phyloP scores from a whole-genome alignment of 2,329 filamentous ascomycete genomes.

The Aureobasidium leucospermi region DNA sequence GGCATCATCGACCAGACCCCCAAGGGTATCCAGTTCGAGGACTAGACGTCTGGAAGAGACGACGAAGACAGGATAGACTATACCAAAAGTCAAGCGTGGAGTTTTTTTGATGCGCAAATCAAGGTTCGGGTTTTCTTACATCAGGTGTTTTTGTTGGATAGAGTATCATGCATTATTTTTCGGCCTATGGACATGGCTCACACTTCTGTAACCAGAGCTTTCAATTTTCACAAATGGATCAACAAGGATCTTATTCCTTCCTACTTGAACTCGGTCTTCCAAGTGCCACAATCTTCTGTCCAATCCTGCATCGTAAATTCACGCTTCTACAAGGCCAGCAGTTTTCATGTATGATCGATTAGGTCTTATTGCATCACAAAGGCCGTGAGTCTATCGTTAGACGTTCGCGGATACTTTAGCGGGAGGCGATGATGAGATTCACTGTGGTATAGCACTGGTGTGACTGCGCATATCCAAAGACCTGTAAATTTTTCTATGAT shows the following conservation, averaged over 20 bases:
- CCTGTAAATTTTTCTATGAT: no score
- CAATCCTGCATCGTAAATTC: no score
- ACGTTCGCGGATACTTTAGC: no score
- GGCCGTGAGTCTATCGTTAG: no score
- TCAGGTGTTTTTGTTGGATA: conserved; percentile 5
- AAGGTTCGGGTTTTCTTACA: background rate
- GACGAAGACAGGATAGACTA: background rate
- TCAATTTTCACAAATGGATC: background rate
- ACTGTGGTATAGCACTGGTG: no score
- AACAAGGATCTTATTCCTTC: background rate
- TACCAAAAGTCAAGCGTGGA: conserved; percentile 7
- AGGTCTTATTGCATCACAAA: no score
- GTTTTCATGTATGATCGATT: no score
- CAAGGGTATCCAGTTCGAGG: conserved; percentile 91
- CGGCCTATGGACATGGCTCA: background rate
- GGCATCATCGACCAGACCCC: conserved; percentile 77
- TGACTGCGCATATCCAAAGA: no score
- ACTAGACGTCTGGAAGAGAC: conserved; percentile 42
- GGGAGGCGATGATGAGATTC: no score
- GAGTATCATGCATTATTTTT: background rate
- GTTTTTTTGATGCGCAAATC: background rate
- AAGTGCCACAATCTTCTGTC: no score
- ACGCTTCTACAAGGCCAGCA: no score
- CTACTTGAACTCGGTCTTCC: no score
- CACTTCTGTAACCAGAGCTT: background rate